A percentile compares a stretch with the other conserved stretches of the same genome.
Conservation (phyloP, 73 alveolate genomes). For the Paramecium sonneborni region DNA sequence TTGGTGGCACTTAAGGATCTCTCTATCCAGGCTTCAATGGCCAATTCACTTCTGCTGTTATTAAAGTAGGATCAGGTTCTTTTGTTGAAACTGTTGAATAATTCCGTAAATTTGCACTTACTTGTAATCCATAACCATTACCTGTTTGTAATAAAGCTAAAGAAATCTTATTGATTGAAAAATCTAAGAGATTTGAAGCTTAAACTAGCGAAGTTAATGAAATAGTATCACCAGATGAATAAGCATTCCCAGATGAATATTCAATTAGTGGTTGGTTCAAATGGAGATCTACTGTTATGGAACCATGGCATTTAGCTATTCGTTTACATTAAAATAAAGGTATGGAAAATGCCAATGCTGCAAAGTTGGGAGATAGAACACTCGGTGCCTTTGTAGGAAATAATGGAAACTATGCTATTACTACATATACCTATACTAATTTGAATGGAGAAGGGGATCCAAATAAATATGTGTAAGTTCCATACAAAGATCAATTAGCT, state of each 20-base stretch:
- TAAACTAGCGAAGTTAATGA: not conserved
- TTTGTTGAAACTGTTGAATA: slow-evolving; percentile 5
- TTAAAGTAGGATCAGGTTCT: slow-evolving; percentile 38
- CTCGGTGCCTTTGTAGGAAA: not conserved
- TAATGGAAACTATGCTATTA: slow-evolving; percentile 36
- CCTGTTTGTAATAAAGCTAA: not conserved
- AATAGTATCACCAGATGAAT: not conserved
- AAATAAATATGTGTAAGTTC: not conserved
- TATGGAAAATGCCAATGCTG: slow-evolving; percentile 28
- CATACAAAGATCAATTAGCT: not conserved
- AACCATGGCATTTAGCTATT: slow-evolving; percentile 60
- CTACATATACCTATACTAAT: slow-evolving; percentile 40
- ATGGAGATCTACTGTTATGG: slow-evolving; percentile 9
- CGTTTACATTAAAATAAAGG: slow-evolving; percentile 22
- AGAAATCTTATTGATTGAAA: not conserved
- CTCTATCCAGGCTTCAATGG: slow-evolving; percentile 38
- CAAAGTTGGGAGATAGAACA: slow-evolving; percentile 58
- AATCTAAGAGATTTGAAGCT: not conserved
- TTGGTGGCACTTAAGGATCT: not conserved
- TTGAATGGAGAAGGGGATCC: slow-evolving; percentile 49
- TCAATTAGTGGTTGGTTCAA: slow-evolving; percentile 38
- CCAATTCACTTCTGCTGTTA: not conserved
- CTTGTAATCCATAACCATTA: slow-evolving; percentile 17
- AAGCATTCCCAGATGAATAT: slow-evolving; percentile 56
- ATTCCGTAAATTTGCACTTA: not conserved